Conservation (phyloP, 1,284 basidiomycete genomes). For the Cutaneotrichosporon sp. region DNA sequence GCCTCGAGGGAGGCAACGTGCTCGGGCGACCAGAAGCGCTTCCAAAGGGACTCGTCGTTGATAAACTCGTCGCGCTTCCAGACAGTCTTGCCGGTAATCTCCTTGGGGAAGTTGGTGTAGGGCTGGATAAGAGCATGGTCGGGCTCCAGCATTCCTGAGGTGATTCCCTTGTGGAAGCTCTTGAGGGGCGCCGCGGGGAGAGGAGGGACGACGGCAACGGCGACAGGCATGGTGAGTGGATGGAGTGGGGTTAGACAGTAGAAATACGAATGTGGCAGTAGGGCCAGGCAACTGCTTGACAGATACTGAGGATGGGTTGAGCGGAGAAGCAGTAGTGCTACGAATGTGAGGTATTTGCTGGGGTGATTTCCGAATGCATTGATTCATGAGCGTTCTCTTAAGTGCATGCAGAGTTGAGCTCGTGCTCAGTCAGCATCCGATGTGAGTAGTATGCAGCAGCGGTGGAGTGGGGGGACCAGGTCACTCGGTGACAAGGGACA, state of each 20-base stretch:
- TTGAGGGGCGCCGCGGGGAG: slow-evolving; percentile 5
- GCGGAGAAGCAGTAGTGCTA: neutral
- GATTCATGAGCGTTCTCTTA: too few species aligned
- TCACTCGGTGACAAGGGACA: too few species aligned
- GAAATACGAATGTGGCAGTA: neutral
- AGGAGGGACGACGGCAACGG: slow-evolving; percentile 1
- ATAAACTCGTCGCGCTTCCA: slow-evolving; percentile 33
- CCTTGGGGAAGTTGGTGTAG: slow-evolving; percentile 42
- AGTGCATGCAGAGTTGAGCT: too few species aligned
- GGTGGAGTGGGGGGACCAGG: too few species aligned
- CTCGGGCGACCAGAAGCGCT: slow-evolving; percentile 28
- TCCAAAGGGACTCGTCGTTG: slow-evolving; percentile 27
- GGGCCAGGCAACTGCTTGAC: neutral
- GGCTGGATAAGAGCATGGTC: slow-evolving; percentile 23
- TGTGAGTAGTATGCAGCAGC: too few species aligned
- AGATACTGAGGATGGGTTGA: neutral
- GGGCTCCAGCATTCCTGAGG: slow-evolving; percentile 33
- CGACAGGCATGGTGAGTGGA: slow-evolving; percentile 6
- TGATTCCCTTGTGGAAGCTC: slow-evolving; percentile 14
- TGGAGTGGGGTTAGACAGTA: neutral
- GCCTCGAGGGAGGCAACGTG: slow-evolving; percentile 25
- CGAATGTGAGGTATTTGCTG: neutral
- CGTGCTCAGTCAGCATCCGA: too few species aligned
- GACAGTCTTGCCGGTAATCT: slow-evolving; percentile 39
- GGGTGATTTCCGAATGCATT: neutral